Conservation (phyloP, 768 basidiomycete genomes). For the Pleurotus tuber-regium region DNA sequence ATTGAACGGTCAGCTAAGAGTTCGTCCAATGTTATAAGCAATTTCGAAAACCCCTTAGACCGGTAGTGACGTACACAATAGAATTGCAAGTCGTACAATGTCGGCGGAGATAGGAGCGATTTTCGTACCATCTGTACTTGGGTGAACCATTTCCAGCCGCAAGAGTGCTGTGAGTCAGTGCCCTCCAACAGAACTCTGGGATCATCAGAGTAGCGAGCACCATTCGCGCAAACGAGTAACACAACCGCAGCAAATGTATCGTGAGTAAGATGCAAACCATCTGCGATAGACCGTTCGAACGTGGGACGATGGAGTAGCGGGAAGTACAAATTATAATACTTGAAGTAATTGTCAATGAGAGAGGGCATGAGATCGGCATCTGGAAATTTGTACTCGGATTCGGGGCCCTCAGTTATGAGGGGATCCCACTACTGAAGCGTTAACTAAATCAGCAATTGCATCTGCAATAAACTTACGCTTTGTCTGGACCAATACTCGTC, state of each 20-base stretch:
- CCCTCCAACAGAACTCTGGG: constrained; percentile 52
- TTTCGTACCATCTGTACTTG: constrained; percentile 65
- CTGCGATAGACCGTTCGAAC: constrained; percentile 51
- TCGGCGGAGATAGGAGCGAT: constrained; percentile 54
- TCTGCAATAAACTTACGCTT: constrained; percentile 30
- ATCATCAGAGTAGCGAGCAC: constrained; percentile 49
- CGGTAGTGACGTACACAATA: constrained; percentile 49
- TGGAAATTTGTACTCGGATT: constrained; percentile 42
- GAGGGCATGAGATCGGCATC: constrained; percentile 47
- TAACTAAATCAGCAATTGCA: background rate
- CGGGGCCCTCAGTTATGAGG: constrained; percentile 18
- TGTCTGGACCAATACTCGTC: constrained; percentile 50
- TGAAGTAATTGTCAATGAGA: constrained; percentile 71
- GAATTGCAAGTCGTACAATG: constrained; percentile 72
- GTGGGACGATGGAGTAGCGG: constrained; percentile 75
- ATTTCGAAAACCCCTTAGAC: background rate
- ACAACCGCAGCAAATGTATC: constrained; percentile 44
- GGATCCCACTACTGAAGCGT: constrained; percentile 30
- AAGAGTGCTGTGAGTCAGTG: constrained; percentile 34
- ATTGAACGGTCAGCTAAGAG: constrained; percentile 45
- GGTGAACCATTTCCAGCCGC: constrained; percentile 66
- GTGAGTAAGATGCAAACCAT: constrained; percentile 50
- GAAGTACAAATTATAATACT: constrained; percentile 44
- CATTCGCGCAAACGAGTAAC: constrained; percentile 37
- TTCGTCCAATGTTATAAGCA: background rate